Conservation (phyloP, 139 green algal species). For the Chlamydomonas applanata region DNA sequence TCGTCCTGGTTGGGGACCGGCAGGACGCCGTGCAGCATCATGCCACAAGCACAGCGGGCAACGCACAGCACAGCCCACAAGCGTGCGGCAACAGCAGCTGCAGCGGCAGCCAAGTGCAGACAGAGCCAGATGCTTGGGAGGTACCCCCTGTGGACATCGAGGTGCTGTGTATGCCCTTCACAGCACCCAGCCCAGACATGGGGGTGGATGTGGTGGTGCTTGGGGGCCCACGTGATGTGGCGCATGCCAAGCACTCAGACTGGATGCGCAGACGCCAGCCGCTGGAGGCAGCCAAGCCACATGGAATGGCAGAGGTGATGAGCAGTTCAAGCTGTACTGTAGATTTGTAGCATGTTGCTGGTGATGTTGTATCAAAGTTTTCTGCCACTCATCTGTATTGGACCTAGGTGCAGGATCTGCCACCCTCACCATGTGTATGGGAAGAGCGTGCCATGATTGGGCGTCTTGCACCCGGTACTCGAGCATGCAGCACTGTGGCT, state of each 20-base stretch:
- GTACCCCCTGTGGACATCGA: neutral
- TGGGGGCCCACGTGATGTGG: neutral
- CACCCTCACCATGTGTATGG: too few species aligned
- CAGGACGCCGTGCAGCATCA: too few species aligned
- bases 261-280: neutral
- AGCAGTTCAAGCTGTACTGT: neutral
- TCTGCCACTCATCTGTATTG: too few species aligned
- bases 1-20: too few species aligned
- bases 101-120: neutral
- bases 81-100: neutral
- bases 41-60: neutral
- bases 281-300: neutral
- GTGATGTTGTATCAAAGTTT: too few species aligned
- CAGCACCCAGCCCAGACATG: too few species aligned
- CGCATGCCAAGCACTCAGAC: neutral
- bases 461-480: too few species aligned
- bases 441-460: too few species aligned
- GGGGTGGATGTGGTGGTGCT: neutral
- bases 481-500: too few species aligned
- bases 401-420: too few species aligned
- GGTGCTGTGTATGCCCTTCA: neutral
- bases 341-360: too few species aligned
- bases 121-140: neutral
- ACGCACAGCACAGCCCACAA: neutral
- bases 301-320: neutral